Percentiles rank a stretch among this genome's conserved stretches.
Conservation (phyloP, 805 yeast species). For the Debaryomyces tyrocola region DNA sequence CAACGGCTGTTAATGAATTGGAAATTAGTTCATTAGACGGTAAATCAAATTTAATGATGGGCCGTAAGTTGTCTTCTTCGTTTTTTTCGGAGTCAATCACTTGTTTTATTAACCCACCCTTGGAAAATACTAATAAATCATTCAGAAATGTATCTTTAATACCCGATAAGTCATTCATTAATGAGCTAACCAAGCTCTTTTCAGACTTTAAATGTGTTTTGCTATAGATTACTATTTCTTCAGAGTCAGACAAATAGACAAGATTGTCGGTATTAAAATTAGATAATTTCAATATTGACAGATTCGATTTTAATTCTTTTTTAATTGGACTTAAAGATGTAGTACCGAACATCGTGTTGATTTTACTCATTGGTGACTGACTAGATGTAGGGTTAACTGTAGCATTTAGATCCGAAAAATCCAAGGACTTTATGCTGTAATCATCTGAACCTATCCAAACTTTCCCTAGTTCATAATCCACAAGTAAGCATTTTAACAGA, state of each 20-base stretch:
- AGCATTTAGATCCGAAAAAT: slow-evolving; percentile 10
- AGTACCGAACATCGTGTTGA: neutral
- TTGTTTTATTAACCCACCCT: slow-evolving; percentile 37
- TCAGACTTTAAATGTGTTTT: slow-evolving; percentile 8
- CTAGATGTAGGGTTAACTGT: neutral
- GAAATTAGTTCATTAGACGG: slow-evolving; percentile 32
- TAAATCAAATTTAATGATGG: slow-evolving; percentile 14
- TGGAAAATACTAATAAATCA: slow-evolving; percentile 41
- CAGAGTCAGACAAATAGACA: slow-evolving; percentile 34
- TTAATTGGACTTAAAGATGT: slow-evolving; percentile 3
- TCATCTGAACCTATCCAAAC: slow-evolving; percentile 26
- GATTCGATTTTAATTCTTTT: neutral
- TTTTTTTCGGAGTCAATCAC: slow-evolving; percentile 11
- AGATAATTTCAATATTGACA: slow-evolving; percentile 25
- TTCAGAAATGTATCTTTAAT: slow-evolving; percentile 31
- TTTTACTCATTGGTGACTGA: neutral
- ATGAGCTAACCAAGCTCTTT: slow-evolving; percentile 29
- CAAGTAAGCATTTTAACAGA: slow-evolving; percentile 16
- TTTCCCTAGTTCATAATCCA: slow-evolving; percentile 17
- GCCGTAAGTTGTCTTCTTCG: slow-evolving; percentile 9
- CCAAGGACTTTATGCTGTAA: slow-evolving; percentile 7
- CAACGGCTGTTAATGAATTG: slow-evolving; percentile 45
- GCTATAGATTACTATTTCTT: slow-evolving; percentile 33
- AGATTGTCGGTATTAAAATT: slow-evolving; percentile 21
- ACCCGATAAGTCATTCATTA: slow-evolving; percentile 40